A percentile compares a stretch with the other conserved stretches of the same genome.
Evolutionary conservation across 1,139 yeast species (phyloP).

Genomic region (Spencermartinsiella ligniputridi): DNA sequence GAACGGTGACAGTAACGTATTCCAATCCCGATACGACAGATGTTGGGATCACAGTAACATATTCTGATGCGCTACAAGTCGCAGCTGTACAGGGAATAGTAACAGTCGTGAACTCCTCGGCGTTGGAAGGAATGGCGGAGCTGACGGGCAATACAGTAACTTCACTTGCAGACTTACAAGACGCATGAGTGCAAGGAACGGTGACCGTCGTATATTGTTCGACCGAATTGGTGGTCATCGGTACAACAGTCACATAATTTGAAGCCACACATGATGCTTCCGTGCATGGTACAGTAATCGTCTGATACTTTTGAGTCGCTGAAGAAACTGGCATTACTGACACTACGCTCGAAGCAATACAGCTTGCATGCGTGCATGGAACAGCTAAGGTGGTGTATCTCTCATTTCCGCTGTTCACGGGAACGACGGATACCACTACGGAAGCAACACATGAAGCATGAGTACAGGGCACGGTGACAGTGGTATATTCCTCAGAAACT

Average conservation of each 20-base stretch:
- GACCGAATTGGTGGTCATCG: constrained; percentile 1
- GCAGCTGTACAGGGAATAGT: constrained; percentile 15
- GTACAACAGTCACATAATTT: background rate
- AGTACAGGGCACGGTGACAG: constrained; percentile 14
- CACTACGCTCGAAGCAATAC: constrained; percentile 1
- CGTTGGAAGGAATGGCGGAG: background rate
- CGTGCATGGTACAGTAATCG: constrained; percentile 11
- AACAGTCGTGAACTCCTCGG: constrained; percentile 8
- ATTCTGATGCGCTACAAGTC: constrained; percentile 1
- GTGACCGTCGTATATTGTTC: constrained; percentile 5
- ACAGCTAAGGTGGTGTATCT: constrained; percentile 11
- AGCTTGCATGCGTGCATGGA: constrained; percentile 13
- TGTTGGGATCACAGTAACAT: background rate
- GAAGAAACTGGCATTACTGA: background rate
- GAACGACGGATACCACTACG: background rate
- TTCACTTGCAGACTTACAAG: background rate
- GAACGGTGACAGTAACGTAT: constrained; percentile 1
- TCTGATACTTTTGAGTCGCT: constrained; percentile 3
- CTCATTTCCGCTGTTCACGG: background rate
- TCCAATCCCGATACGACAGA: background rate
- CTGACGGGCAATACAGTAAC: constrained; percentile 1
- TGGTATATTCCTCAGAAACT: constrained; percentile 5
- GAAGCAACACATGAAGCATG: constrained; percentile 7
- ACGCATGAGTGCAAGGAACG: constrained; percentile 3
- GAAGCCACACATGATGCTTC: background rate